Base-by-base conservation (phyloP, 768 basidiomycete species). In the Tulasnella calospora region DNA sequence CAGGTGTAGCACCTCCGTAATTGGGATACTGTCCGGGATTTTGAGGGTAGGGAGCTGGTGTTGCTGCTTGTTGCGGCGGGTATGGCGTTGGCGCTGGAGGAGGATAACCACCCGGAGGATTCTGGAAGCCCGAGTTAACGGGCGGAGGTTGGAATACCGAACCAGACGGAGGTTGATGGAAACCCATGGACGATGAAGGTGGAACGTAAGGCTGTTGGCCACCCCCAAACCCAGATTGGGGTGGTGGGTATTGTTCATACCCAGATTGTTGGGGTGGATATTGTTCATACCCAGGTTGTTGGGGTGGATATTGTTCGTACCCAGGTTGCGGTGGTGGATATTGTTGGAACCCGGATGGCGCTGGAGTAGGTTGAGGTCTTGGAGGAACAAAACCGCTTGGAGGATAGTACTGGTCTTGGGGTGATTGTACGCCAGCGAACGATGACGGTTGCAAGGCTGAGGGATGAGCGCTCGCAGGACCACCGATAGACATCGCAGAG, bases 161-260 rank as follows among this genome's bases (percentile, higher is more conserved):
- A 30, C 27, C 17, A 74, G 61, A 30, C 19, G 74, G 36, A 36
- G 78, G 61, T 27, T 47, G 47, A 55, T 78, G 74, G 36, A 74
- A 74, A 13, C 41, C 47, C 71, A 73, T 67, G 15, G 79, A 74
- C 35, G 47, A 72, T 17, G 78, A 47, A 2, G 78, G 78, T 21
- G 80, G 74, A 19, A 74, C 33, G 33, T 57, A 74, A 27, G 74
- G 70, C 36, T 73, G 78, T 78, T 79, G 74, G 30, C 41, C 72
- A 23, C 78, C 35, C 10, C 35, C 46, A 21, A 41, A 76, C 44
- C 69, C 44, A 15, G 73, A 57, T 61, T 69, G 73, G 17, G 67
- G 36, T 33, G 81, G 79, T 19, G 79, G 72, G 55, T 80, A 78
- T 74, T 77, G 76, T n/a, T 40, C 75, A 17, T 30, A 38, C 36